Evolutionary conservation across 257 asterid genomes (phyloP).

Genomic region (Solanum dulcamara): DNA sequence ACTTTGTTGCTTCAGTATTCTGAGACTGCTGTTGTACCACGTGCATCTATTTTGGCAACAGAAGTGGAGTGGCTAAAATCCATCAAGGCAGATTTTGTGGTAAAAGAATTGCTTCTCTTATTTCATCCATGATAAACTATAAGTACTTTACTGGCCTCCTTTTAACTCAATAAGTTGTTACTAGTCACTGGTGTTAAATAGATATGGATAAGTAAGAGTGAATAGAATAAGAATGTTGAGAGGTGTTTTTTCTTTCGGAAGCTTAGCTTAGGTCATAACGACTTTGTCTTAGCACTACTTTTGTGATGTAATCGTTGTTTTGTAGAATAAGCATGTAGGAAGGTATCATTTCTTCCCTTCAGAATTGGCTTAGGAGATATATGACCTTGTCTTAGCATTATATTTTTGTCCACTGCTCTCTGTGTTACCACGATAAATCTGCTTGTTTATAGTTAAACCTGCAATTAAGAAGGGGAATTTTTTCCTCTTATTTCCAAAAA

Average conservation of each 20-base stretch:
- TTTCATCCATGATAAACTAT: not conserved
- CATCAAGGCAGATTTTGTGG: conserved; percentile 91
- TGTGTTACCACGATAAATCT: not conserved
- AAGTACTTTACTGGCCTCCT: not conserved
- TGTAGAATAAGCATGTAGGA: not conserved
- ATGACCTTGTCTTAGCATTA: not conserved
- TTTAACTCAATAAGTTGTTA: not conserved
- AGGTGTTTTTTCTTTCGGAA: not conserved
- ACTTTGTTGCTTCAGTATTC: conserved; percentile 49
- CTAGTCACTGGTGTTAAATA: not conserved
- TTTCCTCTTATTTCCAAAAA: not conserved
- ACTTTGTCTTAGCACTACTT: not conserved
- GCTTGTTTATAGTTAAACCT: not conserved
- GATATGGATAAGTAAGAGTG: not conserved
- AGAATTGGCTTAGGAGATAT: not conserved
- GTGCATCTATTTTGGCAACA: conserved; percentile 65
- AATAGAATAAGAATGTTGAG: not conserved
- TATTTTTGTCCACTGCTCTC: not conserved
- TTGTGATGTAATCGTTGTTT: not conserved
- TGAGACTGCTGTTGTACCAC: conserved; percentile 96
- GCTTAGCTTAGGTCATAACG: not conserved
- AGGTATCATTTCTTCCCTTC: not conserved
- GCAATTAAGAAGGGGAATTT: not conserved
- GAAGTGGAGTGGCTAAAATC: conserved; percentile 96
- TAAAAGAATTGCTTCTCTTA: conserved; percentile 9